Evolutionary conservation across 495 filamentous ascomycete species (phyloP), one percentile per base, ranked within the genome.

Genomic region (Podospora conica): DNA sequence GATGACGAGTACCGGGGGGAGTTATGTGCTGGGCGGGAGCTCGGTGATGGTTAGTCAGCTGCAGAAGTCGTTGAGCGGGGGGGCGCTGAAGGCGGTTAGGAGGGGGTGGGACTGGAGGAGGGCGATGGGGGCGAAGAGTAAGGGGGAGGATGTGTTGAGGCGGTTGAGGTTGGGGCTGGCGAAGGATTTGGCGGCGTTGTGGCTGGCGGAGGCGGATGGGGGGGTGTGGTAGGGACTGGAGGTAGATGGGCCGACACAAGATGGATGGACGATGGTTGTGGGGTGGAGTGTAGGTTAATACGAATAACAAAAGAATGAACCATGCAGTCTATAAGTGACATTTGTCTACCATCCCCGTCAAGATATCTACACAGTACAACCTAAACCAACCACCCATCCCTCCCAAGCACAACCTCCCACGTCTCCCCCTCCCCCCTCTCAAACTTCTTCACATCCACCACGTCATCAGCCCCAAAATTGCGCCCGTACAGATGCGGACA

Each of bases 91-190:
- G 69, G 75, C 78, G 28, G 68, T 80, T 18, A 82, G 84, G 74
- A 80, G 91, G 60, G 89, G 88, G 0, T 96, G 93, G 93, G 93
- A 97, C 77, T 97, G 93, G 93, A 78, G 93, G 67, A 80, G 77
- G 7, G 85, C 84, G 11, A 74, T 94, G 60, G 72, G 79, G 12
- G 84, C 83, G 55, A 78, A 80, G 28, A 82, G 81, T 11, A 85
- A 70, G 61, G 90, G 86, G 0, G 79, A 83, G 69, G 89, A 93
- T 70, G 78, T 97, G 1, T 77, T 97, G 53, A 77, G 81, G 63
- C 80, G 90, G 70, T 70, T 97, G 79, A 84, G 93, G 71, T 71
- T 90, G 64, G 90, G 89, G 23, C 71, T 97, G 71, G 90, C 91
- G 15, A 84, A 82, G 69, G 91, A 90, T 70, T 74, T 90, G 63